Evolutionary conservation across 176 grass and related monocot species (phyloP).

Genomic region (Eragrostis curvula): DNA sequence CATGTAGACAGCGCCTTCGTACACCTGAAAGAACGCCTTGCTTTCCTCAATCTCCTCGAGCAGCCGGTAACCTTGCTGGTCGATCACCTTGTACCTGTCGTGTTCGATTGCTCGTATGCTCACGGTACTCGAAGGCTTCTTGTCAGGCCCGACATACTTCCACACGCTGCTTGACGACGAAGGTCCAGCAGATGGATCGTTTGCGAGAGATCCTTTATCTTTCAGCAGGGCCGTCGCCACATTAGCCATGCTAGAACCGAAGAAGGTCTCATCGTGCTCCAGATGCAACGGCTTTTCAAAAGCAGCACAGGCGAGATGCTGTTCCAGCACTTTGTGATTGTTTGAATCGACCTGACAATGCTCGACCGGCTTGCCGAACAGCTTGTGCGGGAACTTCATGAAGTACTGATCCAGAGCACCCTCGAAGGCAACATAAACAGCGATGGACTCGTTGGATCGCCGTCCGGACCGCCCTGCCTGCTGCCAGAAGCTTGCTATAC

Average conservation of each 20-base stretch:
- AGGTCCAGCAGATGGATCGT: constrained; percentile 56
- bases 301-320: constrained; percentile 86
- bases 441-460: constrained; percentile 60
- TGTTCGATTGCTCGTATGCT: constrained; percentile 86
- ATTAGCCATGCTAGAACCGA: constrained; percentile 53
- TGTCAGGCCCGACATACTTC: constrained; percentile 87
- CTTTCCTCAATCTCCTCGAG: constrained; percentile 98
- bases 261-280: constrained; percentile 77
- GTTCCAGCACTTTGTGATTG: constrained; percentile 80
- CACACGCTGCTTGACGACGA: constrained; percentile 67
- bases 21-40: constrained; percentile 91
- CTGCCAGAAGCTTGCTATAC: constrained; percentile 77
- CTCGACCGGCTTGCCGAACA: constrained; percentile 81
- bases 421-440: constrained; percentile 85
- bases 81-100: constrained; percentile 71
- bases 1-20: constrained; percentile 96
- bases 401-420: constrained; percentile 94
- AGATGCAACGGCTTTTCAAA: constrained; percentile 80
- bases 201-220: constrained; percentile 68
- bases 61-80: constrained; percentile 56
- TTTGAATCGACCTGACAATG: constrained; percentile 89
- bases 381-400: constrained; percentile 90
- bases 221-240: constrained; percentile 59
- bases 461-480: constrained; percentile 78
- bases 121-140: constrained; percentile 69